Percentiles rank a stretch among this genome's conserved stretches.
Evolutionary conservation across 768 basidiomycete genomes (phyloP).

Genomic region (Pleurotus eryngii): DNA sequence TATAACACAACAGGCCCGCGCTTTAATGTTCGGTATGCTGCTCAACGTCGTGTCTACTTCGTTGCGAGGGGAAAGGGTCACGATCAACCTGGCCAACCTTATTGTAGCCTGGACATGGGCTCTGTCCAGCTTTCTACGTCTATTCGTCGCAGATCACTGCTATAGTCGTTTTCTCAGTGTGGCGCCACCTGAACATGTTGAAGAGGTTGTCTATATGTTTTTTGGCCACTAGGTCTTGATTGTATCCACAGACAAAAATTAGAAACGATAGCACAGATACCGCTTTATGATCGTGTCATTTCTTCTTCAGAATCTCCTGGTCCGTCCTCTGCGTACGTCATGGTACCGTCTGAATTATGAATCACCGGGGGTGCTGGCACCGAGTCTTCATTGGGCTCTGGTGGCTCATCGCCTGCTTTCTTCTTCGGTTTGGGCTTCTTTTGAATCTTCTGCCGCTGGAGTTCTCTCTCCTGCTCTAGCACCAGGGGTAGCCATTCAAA

Average conservation of each 20-base stretch:
- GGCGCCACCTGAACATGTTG: too few relatives aligned
- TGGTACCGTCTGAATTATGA: not conserved
- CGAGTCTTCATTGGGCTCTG: too few relatives aligned
- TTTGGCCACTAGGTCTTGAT: not conserved
- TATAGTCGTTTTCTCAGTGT: too few relatives aligned
- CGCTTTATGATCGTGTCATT: not conserved
- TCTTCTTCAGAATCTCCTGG: not conserved
- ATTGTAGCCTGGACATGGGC: too few relatives aligned
- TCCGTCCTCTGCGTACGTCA: conserved; percentile 1
- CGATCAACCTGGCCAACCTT: too few relatives aligned
- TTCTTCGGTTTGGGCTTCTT: not conserved
- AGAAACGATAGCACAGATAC: not conserved
- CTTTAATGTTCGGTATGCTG: too few relatives aligned
- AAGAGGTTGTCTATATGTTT: too few relatives aligned
- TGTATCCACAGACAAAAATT: not conserved
- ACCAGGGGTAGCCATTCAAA: not conserved
- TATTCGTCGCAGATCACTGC: too few relatives aligned
- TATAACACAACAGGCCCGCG: too few relatives aligned
- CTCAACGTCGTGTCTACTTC: too few relatives aligned
- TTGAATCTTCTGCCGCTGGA: not conserved
- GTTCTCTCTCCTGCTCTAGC: not conserved
- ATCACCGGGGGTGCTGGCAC: not conserved
- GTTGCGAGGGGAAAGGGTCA: too few relatives aligned
- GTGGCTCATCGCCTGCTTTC: not conserved
- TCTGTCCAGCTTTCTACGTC: too few relatives aligned